Evolutionary conservation across 1,284 basidiomycete genomes (phyloP).

Genomic region (Bjerkandera adusta): DNA sequence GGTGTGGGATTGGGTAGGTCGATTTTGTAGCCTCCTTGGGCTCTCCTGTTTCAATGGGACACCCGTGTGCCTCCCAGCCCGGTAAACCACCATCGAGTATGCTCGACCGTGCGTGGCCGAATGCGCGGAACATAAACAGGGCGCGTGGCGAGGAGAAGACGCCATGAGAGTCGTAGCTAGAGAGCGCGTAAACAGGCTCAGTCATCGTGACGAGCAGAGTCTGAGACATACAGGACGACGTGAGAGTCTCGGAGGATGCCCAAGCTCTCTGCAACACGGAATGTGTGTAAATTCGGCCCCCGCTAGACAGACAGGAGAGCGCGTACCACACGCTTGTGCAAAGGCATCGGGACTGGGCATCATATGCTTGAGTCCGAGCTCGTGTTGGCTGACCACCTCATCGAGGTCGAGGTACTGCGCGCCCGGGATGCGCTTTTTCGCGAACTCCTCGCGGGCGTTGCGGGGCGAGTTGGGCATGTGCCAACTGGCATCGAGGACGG

Average conservation of each 20-base stretch:
- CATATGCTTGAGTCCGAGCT: slow-evolving; percentile 90
- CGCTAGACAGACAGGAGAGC: slow-evolving; percentile 3
- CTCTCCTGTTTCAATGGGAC: slow-evolving; percentile 55
- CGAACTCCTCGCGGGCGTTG: slow-evolving; percentile 63
- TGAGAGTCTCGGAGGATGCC: slow-evolving; percentile 78
- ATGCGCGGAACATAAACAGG: slow-evolving; percentile 89
- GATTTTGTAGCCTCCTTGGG: slow-evolving; percentile 27
- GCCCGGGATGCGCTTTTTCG: slow-evolving; percentile 66
- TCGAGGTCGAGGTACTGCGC: slow-evolving; percentile 86
- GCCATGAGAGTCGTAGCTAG: slow-evolving; percentile 83
- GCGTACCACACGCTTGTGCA: slow-evolving; percentile 75
- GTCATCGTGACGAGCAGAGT: not conserved
- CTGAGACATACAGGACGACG: slow-evolving; percentile 68
- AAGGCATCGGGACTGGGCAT: slow-evolving; percentile 80
- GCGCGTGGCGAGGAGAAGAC: slow-evolving; percentile 90
- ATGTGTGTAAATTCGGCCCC: slow-evolving; percentile 1
- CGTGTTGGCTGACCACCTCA: slow-evolving; percentile 64
- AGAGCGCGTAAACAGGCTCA: not conserved
- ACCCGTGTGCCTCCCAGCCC: slow-evolving; percentile 75
- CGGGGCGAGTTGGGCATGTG: slow-evolving; percentile 84
- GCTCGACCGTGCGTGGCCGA: slow-evolving; percentile 83
- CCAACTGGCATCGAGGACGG: slow-evolving; percentile 79
- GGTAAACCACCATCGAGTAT: slow-evolving; percentile 90
- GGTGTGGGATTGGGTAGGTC: slow-evolving; percentile 53
- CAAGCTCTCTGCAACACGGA: slow-evolving; percentile 51